phyloP scores from a whole-genome alignment of 2,329 filamentous ascomycete species.

The Alternaria incomplexa region DNA sequence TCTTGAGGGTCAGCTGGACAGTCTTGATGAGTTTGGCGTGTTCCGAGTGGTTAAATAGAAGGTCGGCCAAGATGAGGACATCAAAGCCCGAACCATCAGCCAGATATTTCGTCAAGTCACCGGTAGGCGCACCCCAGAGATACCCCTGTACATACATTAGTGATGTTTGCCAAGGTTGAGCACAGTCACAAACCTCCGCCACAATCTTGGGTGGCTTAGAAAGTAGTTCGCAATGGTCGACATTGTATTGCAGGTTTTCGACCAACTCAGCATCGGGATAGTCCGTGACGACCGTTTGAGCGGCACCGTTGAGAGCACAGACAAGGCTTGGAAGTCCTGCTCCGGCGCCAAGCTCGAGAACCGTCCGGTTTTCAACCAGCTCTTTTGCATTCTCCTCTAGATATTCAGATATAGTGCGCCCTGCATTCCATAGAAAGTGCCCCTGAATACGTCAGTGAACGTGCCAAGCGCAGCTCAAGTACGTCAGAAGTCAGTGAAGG shows the following conservation, averaged over 20 bases:
- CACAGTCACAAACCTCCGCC: conserved; percentile 40
- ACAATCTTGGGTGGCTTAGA: conserved; percentile 45
- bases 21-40: conserved; percentile 78
- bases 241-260: conserved; percentile 78
- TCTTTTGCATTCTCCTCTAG: conserved; percentile 70
- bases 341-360: conserved; percentile 89
- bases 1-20: conserved; percentile 70
- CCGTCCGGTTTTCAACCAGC: conserved; percentile 69
- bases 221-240: conserved; percentile 61
- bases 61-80: conserved; percentile 82
- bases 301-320: conserved; percentile 73
- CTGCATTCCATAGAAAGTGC: conserved; percentile 90
- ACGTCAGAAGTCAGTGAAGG: not conserved
- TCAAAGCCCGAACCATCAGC: conserved; percentile 67
- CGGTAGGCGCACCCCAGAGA: conserved; percentile 77
- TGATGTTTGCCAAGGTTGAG: not conserved
- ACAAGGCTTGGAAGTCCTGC: conserved; percentile 84
- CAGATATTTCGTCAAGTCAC: conserved; percentile 65
- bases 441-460: conserved; percentile 56
- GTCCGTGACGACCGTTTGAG: conserved; percentile 76
- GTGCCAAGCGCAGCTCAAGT: not conserved
- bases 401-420: conserved; percentile 76
- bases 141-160: conserved; percentile 64
- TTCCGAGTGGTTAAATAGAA: conserved; percentile 90
- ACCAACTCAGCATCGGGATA: conserved; percentile 88